Conservation (phyloP, 1,284 basidiomycete genomes). For the Mycena sp. region DNA sequence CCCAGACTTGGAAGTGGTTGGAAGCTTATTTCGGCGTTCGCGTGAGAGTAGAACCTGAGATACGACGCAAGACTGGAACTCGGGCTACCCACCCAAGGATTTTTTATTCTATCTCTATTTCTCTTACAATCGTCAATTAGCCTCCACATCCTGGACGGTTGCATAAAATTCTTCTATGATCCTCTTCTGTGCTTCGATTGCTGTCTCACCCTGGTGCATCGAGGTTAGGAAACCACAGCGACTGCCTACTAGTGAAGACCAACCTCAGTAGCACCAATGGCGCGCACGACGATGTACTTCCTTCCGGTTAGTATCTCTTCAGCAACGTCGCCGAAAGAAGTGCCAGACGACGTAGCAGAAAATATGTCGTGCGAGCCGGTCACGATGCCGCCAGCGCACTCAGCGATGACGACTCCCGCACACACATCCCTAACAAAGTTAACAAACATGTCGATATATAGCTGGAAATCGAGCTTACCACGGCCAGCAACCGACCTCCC, state of each 20-base stretch:
- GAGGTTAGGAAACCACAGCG: conserved; percentile 40
- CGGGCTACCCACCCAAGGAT: too few relatives aligned
- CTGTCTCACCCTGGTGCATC: conserved; percentile 64
- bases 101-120: not conserved
- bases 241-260: conserved; percentile 31
- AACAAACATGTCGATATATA: conserved; percentile 35
- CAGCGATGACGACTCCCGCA: conserved; percentile 92
- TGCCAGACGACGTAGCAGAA: conserved; percentile 46
- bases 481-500: conserved; percentile 95
- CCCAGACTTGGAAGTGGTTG: too few relatives aligned
- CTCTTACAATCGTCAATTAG: conserved; percentile 38
- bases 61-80: too few relatives aligned
- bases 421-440: conserved; percentile 71
- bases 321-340: conserved; percentile 63
- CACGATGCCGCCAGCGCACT: conserved; percentile 87
- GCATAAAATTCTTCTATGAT: conserved; percentile 89
- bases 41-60: too few relatives aligned
- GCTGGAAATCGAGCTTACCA: conserved; percentile 47
- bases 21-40: too few relatives aligned
- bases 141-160: conserved; percentile 73
- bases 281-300: conserved; percentile 87
- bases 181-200: conserved; percentile 77
- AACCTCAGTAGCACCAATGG: conserved; percentile 68
- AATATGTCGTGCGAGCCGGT: conserved; percentile 72
- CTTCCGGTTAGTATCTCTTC: conserved; percentile 82